Conservation (phyloP, 2,329 filamentous ascomycete genomes). For the Magnaporthales sp. region DNA sequence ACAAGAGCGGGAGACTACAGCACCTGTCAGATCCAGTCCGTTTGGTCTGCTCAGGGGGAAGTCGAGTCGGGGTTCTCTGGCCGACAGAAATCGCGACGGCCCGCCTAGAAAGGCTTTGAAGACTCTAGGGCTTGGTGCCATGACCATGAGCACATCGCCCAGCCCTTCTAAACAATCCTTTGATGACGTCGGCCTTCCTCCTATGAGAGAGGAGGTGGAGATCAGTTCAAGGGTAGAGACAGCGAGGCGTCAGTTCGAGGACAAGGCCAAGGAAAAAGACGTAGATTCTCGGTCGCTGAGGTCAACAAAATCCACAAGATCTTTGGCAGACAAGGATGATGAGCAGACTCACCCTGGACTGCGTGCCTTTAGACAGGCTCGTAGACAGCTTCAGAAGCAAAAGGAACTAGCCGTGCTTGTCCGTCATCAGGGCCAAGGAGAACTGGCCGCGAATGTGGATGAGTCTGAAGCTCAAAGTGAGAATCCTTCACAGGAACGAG, state of each 20-base stretch:
- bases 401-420: conserved; percentile 43
- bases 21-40: conserved; percentile 39
- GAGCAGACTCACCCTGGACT: conserved; percentile 40
- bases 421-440: conserved; percentile 23
- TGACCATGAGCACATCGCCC: conserved; percentile 29
- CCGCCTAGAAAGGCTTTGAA: conserved; percentile 46
- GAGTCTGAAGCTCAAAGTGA: neutral
- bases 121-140: conserved; percentile 46
- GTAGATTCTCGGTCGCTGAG: conserved; percentile 3
- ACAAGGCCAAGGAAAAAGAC: conserved; percentile 10
- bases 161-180: conserved; percentile 28
- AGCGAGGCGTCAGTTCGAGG: neutral
- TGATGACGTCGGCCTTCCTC: conserved; percentile 20
- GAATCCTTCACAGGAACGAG: conserved; percentile 3
- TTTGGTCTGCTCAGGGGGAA: conserved; percentile 58
- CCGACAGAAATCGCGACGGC: conserved; percentile 31
- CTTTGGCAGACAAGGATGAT: conserved; percentile 23
- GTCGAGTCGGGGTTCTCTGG: conserved; percentile 58
- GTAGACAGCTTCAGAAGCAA: conserved; percentile 45
- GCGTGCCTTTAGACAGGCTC: conserved; percentile 48
- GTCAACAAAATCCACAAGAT: conserved; percentile 6
- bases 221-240: conserved; percentile 6
- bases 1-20: conserved; percentile 23
- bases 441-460: neutral
- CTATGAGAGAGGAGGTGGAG: conserved; percentile 15